Percentiles rank a stretch among this genome's conserved stretches.
phyloP scores from a whole-genome alignment of 2,329 filamentous ascomycete species.

The Colletotrichum scovillei region DNA sequence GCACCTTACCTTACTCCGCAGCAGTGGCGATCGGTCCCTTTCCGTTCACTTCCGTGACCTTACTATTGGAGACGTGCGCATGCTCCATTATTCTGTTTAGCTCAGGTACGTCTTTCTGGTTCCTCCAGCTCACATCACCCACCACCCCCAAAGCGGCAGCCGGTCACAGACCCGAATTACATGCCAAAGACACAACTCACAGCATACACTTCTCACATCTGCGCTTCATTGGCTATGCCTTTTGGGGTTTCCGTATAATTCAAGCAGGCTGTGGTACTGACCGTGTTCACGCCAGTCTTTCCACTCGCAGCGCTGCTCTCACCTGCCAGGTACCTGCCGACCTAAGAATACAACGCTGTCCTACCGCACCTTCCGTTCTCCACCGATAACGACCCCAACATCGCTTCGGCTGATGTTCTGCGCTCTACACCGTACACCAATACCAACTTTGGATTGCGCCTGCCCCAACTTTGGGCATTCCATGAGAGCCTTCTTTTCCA shows the following conservation, averaged over 20 bases:
- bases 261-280: slow-evolving; percentile 8
- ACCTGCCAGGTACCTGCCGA: background rate
- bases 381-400: slow-evolving; percentile 23
- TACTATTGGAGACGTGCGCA: slow-evolving; percentile 19
- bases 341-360: slow-evolving; percentile 7
- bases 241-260: no score
- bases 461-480: background rate
- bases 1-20: background rate
- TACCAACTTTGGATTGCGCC: background rate
- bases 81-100: slow-evolving; percentile 23
- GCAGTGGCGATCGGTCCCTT: background rate
- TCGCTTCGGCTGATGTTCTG: slow-evolving; percentile 24
- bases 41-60: background rate
- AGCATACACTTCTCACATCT: background rate
- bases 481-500: background rate
- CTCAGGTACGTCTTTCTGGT: slow-evolving; percentile 12
- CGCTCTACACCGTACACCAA: slow-evolving; percentile 17
- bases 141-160: slow-evolving; percentile 6
- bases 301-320: background rate
- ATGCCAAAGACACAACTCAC: background rate
- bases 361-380: slow-evolving; percentile 17
- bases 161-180: background rate
- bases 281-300: background rate
- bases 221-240: background rate
- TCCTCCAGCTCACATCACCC: background rate